Evolutionary conservation across 2,329 filamentous ascomycete genomes (phyloP), one percentile per base, ranked within the genome.

Genomic region (Monosporascus cannonballus): DNA sequence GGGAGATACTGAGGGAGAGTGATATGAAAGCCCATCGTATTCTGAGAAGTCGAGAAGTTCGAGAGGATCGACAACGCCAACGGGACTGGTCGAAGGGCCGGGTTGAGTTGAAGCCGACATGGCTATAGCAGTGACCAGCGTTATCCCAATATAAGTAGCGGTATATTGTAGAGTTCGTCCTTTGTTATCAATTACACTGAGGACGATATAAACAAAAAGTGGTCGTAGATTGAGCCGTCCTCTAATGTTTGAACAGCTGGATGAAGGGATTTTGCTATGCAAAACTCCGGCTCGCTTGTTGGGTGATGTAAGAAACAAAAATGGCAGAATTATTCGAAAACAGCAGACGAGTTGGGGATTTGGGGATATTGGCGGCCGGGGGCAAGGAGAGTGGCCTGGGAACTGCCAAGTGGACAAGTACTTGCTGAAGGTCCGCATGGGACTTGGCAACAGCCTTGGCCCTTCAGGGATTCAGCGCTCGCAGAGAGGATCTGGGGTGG

Each of bases 1-100:
- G 8, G 83, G 81, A 17, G 83, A 84, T 45, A 82, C 67, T 4
- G 81, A 79, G 3, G 85, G 81, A 14, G 84, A 85, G 54, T 82
- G 77, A 61, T 82, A 85, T 57, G 75, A 73, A 50, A 81, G 69
- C 58, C 76, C 76, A 64, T 86, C 84, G 69, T 86, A 89, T 60
- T 81, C 79, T 55, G 79, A 76, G 53, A 85, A 75, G 61, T 85
- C 81, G 66, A 85, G 71, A 47, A 85, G 71, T 61, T 86, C 83
- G 60, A 83, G 67, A 52, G 77, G 74, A 61, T 78, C 74, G 59
- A 76, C 74, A 54, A 73, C 50, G 49, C 63, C 58, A 25, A 58
- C 47, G 17, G 62, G 58, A 50, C 56, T 61, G 22, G 58, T 56
- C 37, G 62, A 57, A 27, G 54, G 44, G 45, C 11, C 49, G 24